Base-by-base conservation (phyloP, 495 filamentous ascomycete species). In the Trichoderma asperelloides region DNA sequence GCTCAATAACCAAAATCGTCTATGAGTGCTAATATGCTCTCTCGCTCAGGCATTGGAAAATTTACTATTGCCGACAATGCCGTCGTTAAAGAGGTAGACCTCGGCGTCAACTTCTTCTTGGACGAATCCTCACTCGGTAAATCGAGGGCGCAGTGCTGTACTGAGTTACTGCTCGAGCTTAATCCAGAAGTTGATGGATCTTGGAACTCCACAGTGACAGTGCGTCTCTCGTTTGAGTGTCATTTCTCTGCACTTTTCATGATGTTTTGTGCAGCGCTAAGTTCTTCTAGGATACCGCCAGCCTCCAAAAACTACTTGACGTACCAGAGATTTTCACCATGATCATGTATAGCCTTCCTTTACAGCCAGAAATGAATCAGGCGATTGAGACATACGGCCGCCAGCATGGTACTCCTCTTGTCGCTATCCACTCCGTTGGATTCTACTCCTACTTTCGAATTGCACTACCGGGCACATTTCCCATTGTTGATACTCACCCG, bases 21-120 rank as follows among this genome's bases (percentile, higher is more conserved):
- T 70, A 27, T 63, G 13, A 16, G 51, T 30, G 23, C 40, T 64
- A 40, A 43, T 30, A n/a, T 49, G 16, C 6, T 23, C 9, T 30
- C 28, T 16, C 51, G 27, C 25, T 25, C 37, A 89, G 91, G 94
- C 37, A 89, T 98, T 73, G 95, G 96, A 15, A 87, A 88, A n/a
- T 97, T 97, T 74, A 96, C 91, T 3, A 96, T 99, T 68, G 87
- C 92, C 60, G 95, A 99, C 72, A 86, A 89, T 12, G 84, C 86
- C 0, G 76, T 80, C 12, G 93, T 99, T 23, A 82, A 80, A 0
- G 91, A 97, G 68, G 80, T 85, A 13, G 96, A 99, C 71, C 76
- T 98, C 51, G 95, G 95, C 3, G 89, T 96, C 67, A 98, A 98
- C 77, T 99, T 99, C 84, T 98, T 99, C 69, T 80, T 98, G 12